These are phyloP conservation scores for Diaporthe australafricana DNA, from an alignment of 2,329 filamentous ascomycete species.

Conservation along the genomic window DNA sequence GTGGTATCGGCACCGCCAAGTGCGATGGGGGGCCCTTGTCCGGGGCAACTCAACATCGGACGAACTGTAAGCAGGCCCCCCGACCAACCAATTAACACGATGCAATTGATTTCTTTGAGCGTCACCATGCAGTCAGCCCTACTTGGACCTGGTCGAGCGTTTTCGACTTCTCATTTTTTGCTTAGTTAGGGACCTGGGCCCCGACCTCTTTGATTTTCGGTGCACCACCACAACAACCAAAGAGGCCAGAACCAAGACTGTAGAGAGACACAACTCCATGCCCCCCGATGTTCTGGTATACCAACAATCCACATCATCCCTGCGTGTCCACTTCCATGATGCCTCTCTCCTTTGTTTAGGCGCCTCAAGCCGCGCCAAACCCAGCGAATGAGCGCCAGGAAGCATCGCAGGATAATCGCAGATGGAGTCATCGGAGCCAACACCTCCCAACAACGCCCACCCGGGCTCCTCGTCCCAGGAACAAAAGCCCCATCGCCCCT, in stretches of 20 bases:
- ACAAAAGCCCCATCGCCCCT: neutral
- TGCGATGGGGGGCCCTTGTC: neutral
- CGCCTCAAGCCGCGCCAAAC: neutral
- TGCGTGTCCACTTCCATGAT: neutral
- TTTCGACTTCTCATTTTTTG: neutral
- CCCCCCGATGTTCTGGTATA: neutral
- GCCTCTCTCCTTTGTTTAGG: neutral
- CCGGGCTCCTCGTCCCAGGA: neutral
- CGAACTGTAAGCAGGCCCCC: neutral
- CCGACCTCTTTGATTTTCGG: too few relatives aligned
- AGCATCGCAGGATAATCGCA: neutral
- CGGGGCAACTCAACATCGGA: conserved; percentile 1
- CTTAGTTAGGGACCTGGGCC: neutral
- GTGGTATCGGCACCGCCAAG: neutral
- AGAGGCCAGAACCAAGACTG: neutral
- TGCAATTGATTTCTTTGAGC: neutral
- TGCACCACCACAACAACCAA: neutral
- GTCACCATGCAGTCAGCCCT: conserved; percentile 10
- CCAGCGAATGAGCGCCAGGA: neutral
- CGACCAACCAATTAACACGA: neutral
- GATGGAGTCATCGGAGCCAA: too few relatives aligned
- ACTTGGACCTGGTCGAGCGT: neutral
- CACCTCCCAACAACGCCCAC: neutral
- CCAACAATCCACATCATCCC: neutral
- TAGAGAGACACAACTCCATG: neutral